phyloP scores from a whole-genome alignment of 2,329 filamentous ascomycete species.

The Penicillium italicum region DNA sequence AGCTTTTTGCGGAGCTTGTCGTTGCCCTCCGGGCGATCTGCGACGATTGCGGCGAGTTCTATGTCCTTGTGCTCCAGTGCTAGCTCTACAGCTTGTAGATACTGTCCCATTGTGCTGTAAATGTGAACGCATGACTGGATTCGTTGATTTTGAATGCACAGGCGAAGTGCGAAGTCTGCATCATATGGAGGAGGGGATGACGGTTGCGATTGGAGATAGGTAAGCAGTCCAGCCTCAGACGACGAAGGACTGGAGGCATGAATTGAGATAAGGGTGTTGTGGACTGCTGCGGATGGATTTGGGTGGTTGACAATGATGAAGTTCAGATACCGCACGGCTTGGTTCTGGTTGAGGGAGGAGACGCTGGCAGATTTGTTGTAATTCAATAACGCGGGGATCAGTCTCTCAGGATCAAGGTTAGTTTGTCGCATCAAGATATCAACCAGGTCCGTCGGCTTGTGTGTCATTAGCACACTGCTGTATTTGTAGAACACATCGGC shows the following conservation, averaged over 20 bases:
- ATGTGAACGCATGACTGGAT: conserved; percentile 96
- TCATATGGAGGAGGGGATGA: conserved; percentile 83
- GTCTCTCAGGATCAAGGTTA: conserved; percentile 76
- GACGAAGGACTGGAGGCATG: conserved; percentile 81
- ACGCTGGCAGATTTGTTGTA: conserved; percentile 75
- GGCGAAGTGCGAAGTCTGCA: conserved; percentile 88
- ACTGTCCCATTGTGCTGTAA: conserved; percentile 94
- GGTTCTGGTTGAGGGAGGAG: conserved; percentile 66
- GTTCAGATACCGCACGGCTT: conserved; percentile 88
- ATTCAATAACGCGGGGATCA: conserved; percentile 89
- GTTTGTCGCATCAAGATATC: conserved; percentile 92
- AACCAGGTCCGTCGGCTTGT: conserved; percentile 79
- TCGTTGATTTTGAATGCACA: conserved; percentile 91
- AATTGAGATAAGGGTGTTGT: conserved; percentile 95
- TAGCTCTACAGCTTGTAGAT: conserved; percentile 86
- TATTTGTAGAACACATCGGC: conserved; percentile 94
- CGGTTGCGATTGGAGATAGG: conserved; percentile 87
- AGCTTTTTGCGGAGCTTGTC: conserved; percentile 82
- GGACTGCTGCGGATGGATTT: conserved; percentile 78
- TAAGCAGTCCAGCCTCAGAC: conserved; percentile 79
- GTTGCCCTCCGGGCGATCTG: conserved; percentile 75
- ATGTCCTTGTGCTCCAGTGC: conserved; percentile 86
- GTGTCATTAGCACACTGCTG: conserved; percentile 92
- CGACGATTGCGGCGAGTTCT: conserved; percentile 83
- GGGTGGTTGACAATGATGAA: conserved; percentile 82